Base-by-base conservation (phyloP, 805 yeast species). In the Ogataea populi-albae region DNA sequence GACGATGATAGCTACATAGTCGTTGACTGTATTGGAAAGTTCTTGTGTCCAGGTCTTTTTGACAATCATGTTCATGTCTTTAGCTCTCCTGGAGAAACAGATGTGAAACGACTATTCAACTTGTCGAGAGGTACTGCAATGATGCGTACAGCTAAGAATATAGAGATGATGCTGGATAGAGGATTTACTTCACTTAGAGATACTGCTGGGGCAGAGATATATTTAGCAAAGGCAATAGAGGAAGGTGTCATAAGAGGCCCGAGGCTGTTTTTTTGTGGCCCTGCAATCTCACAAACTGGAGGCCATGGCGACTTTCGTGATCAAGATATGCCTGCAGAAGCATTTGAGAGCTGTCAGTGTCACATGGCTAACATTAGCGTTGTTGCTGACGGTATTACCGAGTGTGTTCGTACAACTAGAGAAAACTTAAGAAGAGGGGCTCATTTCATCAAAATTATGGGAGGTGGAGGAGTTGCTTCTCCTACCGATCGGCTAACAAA, bases 391-490 rank as follows among this genome's bases (percentile, higher is more conserved):
- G 61, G 59, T 17, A 49, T 48, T 18, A 34, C 52, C 3, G 56
- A 47, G 28, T 53, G 58, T 40, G 38, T 47, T 22, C 47, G 42
- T 22, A 46, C 50, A 6, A 45, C 54, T 2, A 49, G 61, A 38
- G 61, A 54, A 14, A 43, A 48, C 20, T 43, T 55, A 24, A 44
- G 59, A 37, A 36, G 48, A 19, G 61, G 59, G 5, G 56, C 57
- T 2, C 39, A 44, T 17, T 54, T 55, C 31, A 41, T 55, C 30
- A 55, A 55, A 35, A 52, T 55, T 26, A 55, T 55, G 57, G 54
- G 56, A 12, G 46, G 57, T 30, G 61, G 61, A 18, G 59, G 59
- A 23, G 59, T 55, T 26, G 58, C 57, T 8, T 55, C 59, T 5
- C 59, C 59, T 21, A 43, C 54, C 10, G 59, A 54, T 36, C 41